Percentiles rank a stretch among this genome's conserved stretches.
Conservation (phyloP, 805 yeast genomes). For the Metschnikowia chrysomelidarum region DNA sequence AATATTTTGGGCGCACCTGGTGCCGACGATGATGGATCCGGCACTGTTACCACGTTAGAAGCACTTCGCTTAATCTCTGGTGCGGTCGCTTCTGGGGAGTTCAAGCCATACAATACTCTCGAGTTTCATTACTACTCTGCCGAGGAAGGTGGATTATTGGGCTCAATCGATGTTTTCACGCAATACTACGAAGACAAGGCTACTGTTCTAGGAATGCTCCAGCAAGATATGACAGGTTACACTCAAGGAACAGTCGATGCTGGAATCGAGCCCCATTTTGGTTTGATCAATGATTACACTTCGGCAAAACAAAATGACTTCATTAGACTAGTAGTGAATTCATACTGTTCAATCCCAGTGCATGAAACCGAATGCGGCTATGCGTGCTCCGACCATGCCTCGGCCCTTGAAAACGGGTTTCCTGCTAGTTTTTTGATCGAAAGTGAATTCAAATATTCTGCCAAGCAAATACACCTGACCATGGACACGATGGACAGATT, state of each 20-base stretch:
- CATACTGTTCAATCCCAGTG: slow-evolving; percentile 66
- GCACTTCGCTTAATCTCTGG: slow-evolving; percentile 61
- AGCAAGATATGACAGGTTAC: slow-evolving; percentile 94
- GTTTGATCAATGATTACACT: slow-evolving; percentile 75
- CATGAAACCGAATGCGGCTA: slow-evolving; percentile 82
- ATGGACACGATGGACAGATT: slow-evolving; percentile 80
- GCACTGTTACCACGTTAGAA: slow-evolving; percentile 76
- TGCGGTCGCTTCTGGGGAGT: slow-evolving; percentile 30
- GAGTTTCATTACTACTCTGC: slow-evolving; percentile 96
- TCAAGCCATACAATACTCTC: slow-evolving; percentile 64
- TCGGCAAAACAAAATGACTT: slow-evolving; percentile 54
- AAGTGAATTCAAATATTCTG: slow-evolving; percentile 59
- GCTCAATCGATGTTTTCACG: slow-evolving; percentile 76
- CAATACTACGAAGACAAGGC: slow-evolving; percentile 44
- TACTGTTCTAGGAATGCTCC: slow-evolving; percentile 77
- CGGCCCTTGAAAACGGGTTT: slow-evolving; percentile 78
- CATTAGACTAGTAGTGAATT: slow-evolving; percentile 56
- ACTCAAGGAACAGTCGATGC: slow-evolving; percentile 48
- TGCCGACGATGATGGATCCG: slow-evolving; percentile 94
- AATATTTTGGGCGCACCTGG: slow-evolving; percentile 76
- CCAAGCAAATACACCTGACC: slow-evolving; percentile 72
- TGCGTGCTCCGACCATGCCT: slow-evolving; percentile 91
- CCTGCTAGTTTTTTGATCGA: slow-evolving; percentile 86
- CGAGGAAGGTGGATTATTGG: slow-evolving; percentile 89
- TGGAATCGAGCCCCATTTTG: slow-evolving; percentile 64